Evolutionary conservation across 1,284 basidiomycete genomes (phyloP), one percentile per base, ranked within the genome.

Genomic region (Puccinia polysora): DNA sequence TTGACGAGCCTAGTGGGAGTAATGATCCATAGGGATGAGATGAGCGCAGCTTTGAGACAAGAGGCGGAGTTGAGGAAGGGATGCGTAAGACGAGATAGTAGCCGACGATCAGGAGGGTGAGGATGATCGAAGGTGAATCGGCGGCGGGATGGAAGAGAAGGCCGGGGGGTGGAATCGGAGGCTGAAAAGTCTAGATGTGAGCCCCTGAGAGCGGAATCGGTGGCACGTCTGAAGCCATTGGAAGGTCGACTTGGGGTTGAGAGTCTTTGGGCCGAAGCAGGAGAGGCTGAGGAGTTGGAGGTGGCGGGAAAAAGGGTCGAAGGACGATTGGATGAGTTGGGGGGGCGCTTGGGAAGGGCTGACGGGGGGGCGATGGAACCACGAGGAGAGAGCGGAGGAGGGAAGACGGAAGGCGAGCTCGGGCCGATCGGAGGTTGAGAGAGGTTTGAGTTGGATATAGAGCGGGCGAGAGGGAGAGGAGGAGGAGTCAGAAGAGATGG

Each of bases 171-270:
- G 18, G 40, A 43, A 8, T 8, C 8, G 18, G 8, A 8, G 18
- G 18, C 8, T 43, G 40, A 43, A 18, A 18, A 43, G 18, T 8
- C 18, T 8, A 8, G 8, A 43, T n/a, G 32, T n/a, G n/a, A n/a
- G n/a, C n/a, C n/a, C n/a, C 38, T 60, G 58, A 60, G 36, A 15
- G 36, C 38, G 1, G 58, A 60, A 14, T 43, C 58, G 38, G 58
- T 60, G 8, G 58, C 58, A 3, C 58, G 58, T 28, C 58, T 20
- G 23, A 60, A 60, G 4, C 58, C 36, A 28, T 60, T 40, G 12
- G 58, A 38, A 2, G 58, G 58, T 36, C 53, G 12, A 34, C 15
- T 36, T 30, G 32, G 53, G 6, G 52, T n/a, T n/a, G n/a, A n/a
- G n/a, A n/a, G n/a, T n/a, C n/a, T n/a, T n/a, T n/a, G n/a, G n/a